phyloP scores from a whole-genome alignment of 768 basidiomycete species.

The Lepiota subincarnata region DNA sequence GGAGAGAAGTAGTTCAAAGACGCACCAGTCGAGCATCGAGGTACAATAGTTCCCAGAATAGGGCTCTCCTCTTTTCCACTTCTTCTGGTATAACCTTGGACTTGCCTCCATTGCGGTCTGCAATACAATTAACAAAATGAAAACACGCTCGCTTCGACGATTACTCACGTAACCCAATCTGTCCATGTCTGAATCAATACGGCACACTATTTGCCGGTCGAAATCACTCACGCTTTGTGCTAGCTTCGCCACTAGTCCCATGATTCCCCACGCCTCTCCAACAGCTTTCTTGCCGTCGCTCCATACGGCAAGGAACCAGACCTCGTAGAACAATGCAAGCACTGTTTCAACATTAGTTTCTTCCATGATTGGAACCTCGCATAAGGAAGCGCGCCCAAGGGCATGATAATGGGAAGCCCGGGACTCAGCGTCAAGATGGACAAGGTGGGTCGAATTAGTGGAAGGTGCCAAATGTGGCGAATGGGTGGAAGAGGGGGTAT shows the following conservation, averaged over 20 bases:
- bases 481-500: background rate
- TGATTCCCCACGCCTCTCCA: constrained; percentile 51
- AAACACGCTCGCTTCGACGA: background rate
- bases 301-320: constrained; percentile 66
- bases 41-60: constrained; percentile 69
- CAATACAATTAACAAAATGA: constrained; percentile 2
- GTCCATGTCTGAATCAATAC: constrained; percentile 9
- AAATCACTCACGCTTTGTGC: constrained; percentile 53
- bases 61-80: constrained; percentile 60
- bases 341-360: constrained; percentile 66
- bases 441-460: constrained; percentile 15
- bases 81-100: constrained; percentile 69
- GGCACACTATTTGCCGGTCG: constrained; percentile 2
- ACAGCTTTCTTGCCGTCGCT: constrained; percentile 66
- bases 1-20: background rate
- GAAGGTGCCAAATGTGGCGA: background rate
- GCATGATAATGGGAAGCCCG: constrained; percentile 41
- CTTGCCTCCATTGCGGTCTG: constrained; percentile 63
- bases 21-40: constrained; percentile 58
- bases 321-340: constrained; percentile 53
- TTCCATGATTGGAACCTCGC: constrained; percentile 63
- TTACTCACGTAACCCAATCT: constrained; percentile 58
- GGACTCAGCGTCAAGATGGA: constrained; percentile 50
- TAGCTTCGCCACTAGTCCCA: constrained; percentile 56
- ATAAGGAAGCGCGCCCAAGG: constrained; percentile 53